Base-by-base conservation (phyloP, 106 monocot genomes). In the Alisma plantagoaquatica region DNA sequence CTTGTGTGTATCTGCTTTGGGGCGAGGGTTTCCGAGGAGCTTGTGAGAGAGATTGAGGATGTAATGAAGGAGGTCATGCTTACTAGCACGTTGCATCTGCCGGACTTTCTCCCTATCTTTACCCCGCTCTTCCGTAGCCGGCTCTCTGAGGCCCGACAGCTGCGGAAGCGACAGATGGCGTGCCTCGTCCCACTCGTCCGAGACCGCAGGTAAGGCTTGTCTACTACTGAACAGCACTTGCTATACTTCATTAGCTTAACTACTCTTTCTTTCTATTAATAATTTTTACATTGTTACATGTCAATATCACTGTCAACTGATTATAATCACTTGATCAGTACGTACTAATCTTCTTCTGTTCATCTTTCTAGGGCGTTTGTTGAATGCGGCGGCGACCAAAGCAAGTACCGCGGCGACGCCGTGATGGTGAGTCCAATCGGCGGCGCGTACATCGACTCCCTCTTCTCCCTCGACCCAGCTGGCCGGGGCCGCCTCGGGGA, bases 1-100 rank as follows among this genome's bases (percentile, higher is more conserved):
- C 73, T 91, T 18, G 59, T 49, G 15, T 85, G 85, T 67, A 77
- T 91, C 57, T 91, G 91, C 70, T 91, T 91, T 67, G 91, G 91
- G 17, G 77, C 72, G 7, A 61, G 53, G 44, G 73, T 91, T 16
- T 25, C 71, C 10, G 85, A 91, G 41, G 10, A 21, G 1, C 66
- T 60, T 23, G 70, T 84, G 24, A 41, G 26, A 21, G 64, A 78
- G 46, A 91, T 91, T 29, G 91, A 91, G 29, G 65, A 49, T 11
- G 78, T 91, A 2, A 43, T 91, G 10, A 91, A 91, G 51, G 81
- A 85, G 10, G 75, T 91, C 3, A 91, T 91, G 91, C 51, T 91
- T 75, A 73, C 73, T 63, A 72, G 71, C 3, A 75, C 73, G 32
- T 75, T 70, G 2, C 84, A 81, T 49, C 72, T 85, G 26, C 72